Conservation (phyloP, 768 basidiomycete genomes). For the Scleroderma citrinum region DNA sequence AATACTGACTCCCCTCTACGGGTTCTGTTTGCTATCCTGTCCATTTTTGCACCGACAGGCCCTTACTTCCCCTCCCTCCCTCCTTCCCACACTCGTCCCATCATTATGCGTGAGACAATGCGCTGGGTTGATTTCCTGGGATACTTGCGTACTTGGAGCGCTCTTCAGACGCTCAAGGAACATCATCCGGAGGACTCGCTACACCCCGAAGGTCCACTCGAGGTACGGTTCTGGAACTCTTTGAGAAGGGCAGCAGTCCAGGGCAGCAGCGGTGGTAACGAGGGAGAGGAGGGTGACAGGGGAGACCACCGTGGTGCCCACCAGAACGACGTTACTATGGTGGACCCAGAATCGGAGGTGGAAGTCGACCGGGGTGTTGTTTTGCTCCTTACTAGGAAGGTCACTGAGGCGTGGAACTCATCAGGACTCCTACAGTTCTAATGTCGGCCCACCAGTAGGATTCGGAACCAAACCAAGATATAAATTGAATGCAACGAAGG, state of each 20-base stretch:
- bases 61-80: conserved; percentile 37
- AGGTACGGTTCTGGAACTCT: conserved; percentile 55
- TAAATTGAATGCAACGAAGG: no score
- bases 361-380: conserved; percentile 39
- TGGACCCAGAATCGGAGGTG: conserved; percentile 19
- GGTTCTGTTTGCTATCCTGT: background rate
- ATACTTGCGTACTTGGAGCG: conserved; percentile 68
- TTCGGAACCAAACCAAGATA: no score
- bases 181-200: conserved; percentile 48
- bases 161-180: conserved; percentile 64
- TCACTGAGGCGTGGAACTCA: no score
- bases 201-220: conserved; percentile 53
- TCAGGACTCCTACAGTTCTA: no score
- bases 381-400: conserved; percentile 15
- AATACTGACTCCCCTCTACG: background rate
- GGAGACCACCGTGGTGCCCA: background rate
- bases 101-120: conserved; percentile 54
- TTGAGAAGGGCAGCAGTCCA: conserved; percentile 37
- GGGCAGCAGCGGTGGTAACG: background rate
- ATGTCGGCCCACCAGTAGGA: no score
- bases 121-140: conserved; percentile 60
- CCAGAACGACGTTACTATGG: background rate
- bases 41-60: conserved; percentile 31
- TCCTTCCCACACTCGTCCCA: conserved; percentile 20
- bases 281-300: background rate